Percentiles rank a stretch among this genome's conserved stretches.
These are phyloP conservation scores for Pestalotiopsis sp. DNA, from an alignment of 2,329 filamentous ascomycete species.

Conservation along the genomic window DNA sequence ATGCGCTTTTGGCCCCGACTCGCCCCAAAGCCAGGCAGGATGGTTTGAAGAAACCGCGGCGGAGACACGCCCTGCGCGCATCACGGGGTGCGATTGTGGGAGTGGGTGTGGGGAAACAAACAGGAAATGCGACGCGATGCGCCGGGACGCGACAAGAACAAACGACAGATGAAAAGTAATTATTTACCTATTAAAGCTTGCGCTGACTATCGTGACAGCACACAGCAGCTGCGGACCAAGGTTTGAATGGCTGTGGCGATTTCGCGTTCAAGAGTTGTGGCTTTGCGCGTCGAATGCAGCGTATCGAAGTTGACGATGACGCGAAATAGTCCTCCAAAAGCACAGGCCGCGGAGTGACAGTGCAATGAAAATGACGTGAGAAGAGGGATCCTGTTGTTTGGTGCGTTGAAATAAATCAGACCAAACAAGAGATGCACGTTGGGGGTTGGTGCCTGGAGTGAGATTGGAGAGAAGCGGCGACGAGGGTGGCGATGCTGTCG, in stretches of 20 bases:
- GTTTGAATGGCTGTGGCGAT: not conserved
- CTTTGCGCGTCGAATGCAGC: not conserved
- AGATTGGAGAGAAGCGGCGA: slow-evolving; percentile 14
- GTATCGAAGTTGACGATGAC: not conserved
- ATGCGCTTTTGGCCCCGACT: not conserved
- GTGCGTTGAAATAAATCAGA: slow-evolving; percentile 29
- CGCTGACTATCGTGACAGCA: not conserved
- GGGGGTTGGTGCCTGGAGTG: not conserved
- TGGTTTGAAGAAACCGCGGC: not conserved
- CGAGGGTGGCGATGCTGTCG: slow-evolving; percentile 15
- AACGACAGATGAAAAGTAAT: not conserved
- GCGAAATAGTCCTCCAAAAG: not conserved
- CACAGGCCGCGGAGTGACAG: not conserved
- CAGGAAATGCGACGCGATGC: slow-evolving; percentile 51
- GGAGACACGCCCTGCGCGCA: not conserved
- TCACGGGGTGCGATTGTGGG: not conserved
- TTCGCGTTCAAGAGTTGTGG: slow-evolving; percentile 9
- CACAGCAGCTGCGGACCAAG: slow-evolving; percentile 13
- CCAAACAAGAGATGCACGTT: slow-evolving; percentile 20
- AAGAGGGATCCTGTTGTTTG: slow-evolving; percentile 18
- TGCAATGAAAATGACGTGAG: not conserved
- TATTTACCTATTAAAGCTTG: not conserved
- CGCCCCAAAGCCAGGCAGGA: not conserved
- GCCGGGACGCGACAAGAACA: slow-evolving; percentile 30
- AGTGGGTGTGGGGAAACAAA: not conserved